phyloP scores from a whole-genome alignment of 495 filamentous ascomycete species.

The Bathelium albidoporum region DNA sequence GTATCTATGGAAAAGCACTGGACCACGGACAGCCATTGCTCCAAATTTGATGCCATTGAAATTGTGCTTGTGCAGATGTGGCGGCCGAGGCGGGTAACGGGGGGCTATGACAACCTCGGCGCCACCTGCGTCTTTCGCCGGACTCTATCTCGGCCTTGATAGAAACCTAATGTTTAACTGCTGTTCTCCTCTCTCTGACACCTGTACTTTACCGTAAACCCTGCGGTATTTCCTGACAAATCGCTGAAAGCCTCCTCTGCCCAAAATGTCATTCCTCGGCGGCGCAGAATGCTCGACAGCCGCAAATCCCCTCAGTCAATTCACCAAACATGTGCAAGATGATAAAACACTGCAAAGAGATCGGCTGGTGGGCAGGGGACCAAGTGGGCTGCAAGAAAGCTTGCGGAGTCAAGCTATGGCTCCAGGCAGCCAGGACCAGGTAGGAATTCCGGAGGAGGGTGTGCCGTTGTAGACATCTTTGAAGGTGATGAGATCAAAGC shows the following conservation, averaged over 20 bases:
- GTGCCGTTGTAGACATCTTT: not conserved
- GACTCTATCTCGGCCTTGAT: not conserved
- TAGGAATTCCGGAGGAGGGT: slow-evolving; percentile 22
- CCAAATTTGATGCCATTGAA: too few relatives aligned
- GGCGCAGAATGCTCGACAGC: slow-evolving; percentile 96
- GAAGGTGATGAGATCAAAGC: not conserved
- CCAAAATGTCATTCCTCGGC: slow-evolving; percentile 68
- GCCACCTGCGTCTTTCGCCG: not conserved
- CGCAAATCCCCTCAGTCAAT: slow-evolving; percentile 91
- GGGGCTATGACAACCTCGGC: not conserved
- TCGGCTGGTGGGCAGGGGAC: slow-evolving; percentile 62
- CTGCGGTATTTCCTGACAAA: not conserved
- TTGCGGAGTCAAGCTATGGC: slow-evolving; percentile 53
- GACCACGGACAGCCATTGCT: too few relatives aligned
- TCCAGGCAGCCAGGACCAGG: slow-evolving; percentile 48
- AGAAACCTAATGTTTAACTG: too few relatives aligned
- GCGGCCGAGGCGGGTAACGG: not conserved
- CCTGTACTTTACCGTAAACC: too few relatives aligned
- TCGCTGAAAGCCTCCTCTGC: too few relatives aligned
- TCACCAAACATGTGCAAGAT: slow-evolving; percentile 87
- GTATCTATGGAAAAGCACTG: too few relatives aligned
- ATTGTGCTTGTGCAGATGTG: not conserved
- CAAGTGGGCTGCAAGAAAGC: slow-evolving; percentile 50
- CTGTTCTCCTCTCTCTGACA: too few relatives aligned
- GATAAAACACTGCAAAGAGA: slow-evolving; percentile 92